Evolutionary conservation across 768 basidiomycete genomes (phyloP), one percentile per base, ranked within the genome.

Genomic region (Chalciporus pseudorubinellus): DNA sequence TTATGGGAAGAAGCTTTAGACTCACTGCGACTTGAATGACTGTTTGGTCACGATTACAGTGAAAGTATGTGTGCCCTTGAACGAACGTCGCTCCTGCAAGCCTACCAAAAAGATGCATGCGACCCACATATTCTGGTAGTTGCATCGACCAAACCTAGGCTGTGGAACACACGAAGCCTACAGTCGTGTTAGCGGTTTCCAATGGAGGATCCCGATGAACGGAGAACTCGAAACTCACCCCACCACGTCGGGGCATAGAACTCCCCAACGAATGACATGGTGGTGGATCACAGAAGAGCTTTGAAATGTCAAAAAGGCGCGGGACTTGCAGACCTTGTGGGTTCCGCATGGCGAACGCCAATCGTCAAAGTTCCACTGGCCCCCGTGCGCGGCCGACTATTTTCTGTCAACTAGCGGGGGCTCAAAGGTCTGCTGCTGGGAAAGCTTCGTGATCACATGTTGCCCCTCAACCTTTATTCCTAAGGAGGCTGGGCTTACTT

Each of bases 61-160:
- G 36, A 43, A 26, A 53, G 39, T 45, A 53, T 26, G 49, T 41
- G 31, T 53, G 44, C 24, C 44, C 48, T 39, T 50, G 53, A 20
- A 46, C 44, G 39, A 50, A 44, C n/a, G 52, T 54, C 24, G 8
- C 31, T 0, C 48, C 52, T 2, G 50, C 31, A 20, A 53, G 53
- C 18, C 44, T 54, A 19, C 34, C 6, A 33, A 26, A 34, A 4
- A 24, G 24, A n/a, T 18, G 18, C 36, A 22, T 6, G 36, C 48
- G 10, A 52, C n/a, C 6, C 11, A 26, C 31, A 31, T 12, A 31
- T 31, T 31, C 31, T 31, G 10, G 39, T 13, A 29, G 18, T 16
- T 18, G 20, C 20, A 31, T 9, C 10, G 29, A 31, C 20, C 40
- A 22, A 36, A 42, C 46, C 46, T 38, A 53, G 46, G 13, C 11